phyloP scores from a whole-genome alignment of 2,329 filamentous ascomycete genomes.

The Pseudodiploospora longispora region DNA sequence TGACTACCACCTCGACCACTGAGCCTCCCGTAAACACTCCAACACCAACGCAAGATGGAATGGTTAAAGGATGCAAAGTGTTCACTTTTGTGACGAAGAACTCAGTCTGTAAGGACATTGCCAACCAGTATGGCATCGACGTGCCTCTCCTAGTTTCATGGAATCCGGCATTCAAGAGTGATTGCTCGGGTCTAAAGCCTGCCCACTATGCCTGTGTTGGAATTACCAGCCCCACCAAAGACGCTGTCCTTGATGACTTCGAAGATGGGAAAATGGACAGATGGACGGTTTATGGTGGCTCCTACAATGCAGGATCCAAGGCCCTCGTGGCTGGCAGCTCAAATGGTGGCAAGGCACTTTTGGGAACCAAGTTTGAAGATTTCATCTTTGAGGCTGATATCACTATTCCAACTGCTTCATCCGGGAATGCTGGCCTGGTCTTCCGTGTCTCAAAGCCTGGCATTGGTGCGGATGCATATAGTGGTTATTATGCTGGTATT shows the following conservation, averaged over 20 bases:
- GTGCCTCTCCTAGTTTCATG: too few species aligned
- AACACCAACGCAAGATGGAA: too few species aligned
- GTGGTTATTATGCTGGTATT: conserved; percentile 23
- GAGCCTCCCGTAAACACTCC: too few species aligned
- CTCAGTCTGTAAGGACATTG: too few species aligned
- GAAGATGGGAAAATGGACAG: conserved; percentile 28
- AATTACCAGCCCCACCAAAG: conserved; percentile 22
- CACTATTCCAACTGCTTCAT: conserved; percentile 4
- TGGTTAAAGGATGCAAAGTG: too few species aligned
- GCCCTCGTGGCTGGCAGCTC: conserved; percentile 15
- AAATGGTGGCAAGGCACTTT: conserved; percentile 17
- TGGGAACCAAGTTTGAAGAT: conserved; percentile 30
- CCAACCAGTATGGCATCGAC: too few species aligned
- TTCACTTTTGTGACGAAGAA: too few species aligned
- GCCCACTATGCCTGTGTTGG: too few species aligned
- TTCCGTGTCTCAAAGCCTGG: conserved; percentile 23
- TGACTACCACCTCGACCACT: too few species aligned
- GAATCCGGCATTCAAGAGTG: too few species aligned
- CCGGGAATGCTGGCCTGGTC: conserved; percentile 24
- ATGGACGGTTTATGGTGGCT: conserved; percentile 21
- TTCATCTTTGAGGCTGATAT: conserved; percentile 23
- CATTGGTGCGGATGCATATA: conserved; percentile 6
- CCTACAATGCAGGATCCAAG: conserved; percentile 1
- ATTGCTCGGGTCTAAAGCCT: too few species aligned
- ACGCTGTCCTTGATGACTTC: conserved; percentile 37